These are phyloP conservation scores for Phytophthora boehmeriae DNA, from an alignment of 352 stramenopile species.

Conservation along the genomic window DNA sequence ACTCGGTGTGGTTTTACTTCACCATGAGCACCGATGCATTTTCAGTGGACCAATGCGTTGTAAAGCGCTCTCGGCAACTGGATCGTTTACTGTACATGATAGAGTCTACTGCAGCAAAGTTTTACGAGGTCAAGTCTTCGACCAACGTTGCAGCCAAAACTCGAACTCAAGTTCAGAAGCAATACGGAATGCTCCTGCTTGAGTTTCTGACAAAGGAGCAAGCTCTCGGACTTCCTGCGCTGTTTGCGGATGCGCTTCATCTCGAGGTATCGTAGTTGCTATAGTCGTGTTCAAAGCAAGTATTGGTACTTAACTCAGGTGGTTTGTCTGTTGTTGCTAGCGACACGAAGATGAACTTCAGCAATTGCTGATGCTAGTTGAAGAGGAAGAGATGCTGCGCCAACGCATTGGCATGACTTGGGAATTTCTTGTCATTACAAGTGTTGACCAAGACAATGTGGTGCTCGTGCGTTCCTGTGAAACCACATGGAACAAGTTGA, in stretches of 20 bases:
- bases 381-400: constrained; percentile 34
- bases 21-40: constrained; percentile 24
- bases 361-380: constrained; percentile 32
- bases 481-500: constrained; percentile 17
- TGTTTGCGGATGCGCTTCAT: constrained; percentile 27
- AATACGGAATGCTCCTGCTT: constrained; percentile 35
- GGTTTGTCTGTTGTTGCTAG: constrained; percentile 12
- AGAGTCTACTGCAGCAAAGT: constrained; percentile 29
- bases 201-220: constrained; percentile 27
- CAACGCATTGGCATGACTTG: constrained; percentile 25
- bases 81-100: constrained; percentile 37
- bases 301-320: constrained; percentile 1
- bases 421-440: constrained; percentile 20
- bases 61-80: constrained; percentile 36
- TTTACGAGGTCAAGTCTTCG: constrained; percentile 20
- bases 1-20: neutral
- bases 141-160: constrained; percentile 1
- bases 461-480: constrained; percentile 18
- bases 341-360: constrained; percentile 30
- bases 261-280: constrained; percentile 23
- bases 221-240: constrained; percentile 4
- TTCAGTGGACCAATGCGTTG: constrained; percentile 36
- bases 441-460: constrained; percentile 20
- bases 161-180: constrained; percentile 17
- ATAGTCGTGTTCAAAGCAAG: neutral